phyloP scores from a whole-genome alignment of 1,284 basidiomycete genomes.

The Marasmius oreades region DNA sequence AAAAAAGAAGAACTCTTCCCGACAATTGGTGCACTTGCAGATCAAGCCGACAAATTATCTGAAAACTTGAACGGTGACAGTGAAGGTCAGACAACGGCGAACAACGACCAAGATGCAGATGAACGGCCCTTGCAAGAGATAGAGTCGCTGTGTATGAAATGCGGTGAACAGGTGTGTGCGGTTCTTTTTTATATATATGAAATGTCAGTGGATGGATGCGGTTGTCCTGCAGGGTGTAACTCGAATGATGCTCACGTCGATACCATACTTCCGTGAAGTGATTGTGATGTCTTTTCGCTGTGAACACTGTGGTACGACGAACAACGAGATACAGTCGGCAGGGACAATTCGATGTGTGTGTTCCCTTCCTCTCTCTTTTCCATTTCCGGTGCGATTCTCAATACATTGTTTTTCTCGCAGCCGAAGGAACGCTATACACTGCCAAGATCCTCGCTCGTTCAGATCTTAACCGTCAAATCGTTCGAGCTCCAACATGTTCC shows the following conservation, averaged over 20 bases:
- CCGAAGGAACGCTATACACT: slow-evolving; percentile 74
- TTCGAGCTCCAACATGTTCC: slow-evolving; percentile 85
- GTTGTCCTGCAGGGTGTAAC: slow-evolving; percentile 87
- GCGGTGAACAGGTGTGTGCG: slow-evolving; percentile 74
- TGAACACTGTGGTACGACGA: slow-evolving; percentile 86
- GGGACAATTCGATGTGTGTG: slow-evolving; percentile 80
- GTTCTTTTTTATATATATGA: slow-evolving; percentile 3
- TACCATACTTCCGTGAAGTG: slow-evolving; percentile 95
- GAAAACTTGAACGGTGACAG: slow-evolving; percentile 18
- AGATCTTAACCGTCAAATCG: slow-evolving; percentile 92
- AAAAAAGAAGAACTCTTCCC: slow-evolving; percentile 34
- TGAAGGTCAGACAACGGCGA: slow-evolving; percentile 3
- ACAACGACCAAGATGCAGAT: slow-evolving; percentile 33
- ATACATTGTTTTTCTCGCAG: slow-evolving; percentile 30
- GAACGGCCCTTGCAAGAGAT: slow-evolving; percentile 79
- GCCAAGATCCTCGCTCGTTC: slow-evolving; percentile 71
- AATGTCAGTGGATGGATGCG: too few species aligned
- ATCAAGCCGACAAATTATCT: slow-evolving; percentile 30
- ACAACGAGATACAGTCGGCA: slow-evolving; percentile 96
- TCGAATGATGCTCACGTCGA: slow-evolving; percentile 87
- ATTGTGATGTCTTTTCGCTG: slow-evolving; percentile 97
- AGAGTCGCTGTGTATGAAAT: slow-evolving; percentile 94
- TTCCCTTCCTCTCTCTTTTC: slow-evolving; percentile 1
- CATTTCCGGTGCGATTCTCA: neutral
- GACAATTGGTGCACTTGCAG: slow-evolving; percentile 40